Percentiles rank a stretch among this genome's conserved stretches.
These are phyloP conservation scores for Aspergillus fijiensis DNA, from an alignment of 2,329 filamentous ascomycete species.

Conservation along the genomic window DNA sequence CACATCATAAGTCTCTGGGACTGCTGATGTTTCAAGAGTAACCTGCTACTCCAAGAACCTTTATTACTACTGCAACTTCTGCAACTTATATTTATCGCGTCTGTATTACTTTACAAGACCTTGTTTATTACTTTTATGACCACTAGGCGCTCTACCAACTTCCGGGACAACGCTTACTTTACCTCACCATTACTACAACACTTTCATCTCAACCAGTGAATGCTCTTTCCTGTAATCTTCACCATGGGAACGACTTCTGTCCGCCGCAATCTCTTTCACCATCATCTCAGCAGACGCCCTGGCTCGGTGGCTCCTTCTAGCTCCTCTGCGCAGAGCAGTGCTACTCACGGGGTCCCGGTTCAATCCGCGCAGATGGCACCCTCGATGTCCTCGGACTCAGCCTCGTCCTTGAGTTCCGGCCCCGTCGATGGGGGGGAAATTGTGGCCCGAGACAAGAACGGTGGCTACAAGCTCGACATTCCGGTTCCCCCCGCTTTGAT, in stretches of 20 bases:
- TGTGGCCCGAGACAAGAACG: constrained; percentile 50
- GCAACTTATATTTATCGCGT: no score
- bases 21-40: no score
- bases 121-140: not conserved
- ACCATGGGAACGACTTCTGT: constrained; percentile 37
- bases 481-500: constrained; percentile 41
- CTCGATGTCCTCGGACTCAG: constrained; percentile 23
- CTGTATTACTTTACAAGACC: no score
- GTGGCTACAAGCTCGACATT: constrained; percentile 49
- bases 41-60: not conserved
- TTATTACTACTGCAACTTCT: not conserved
- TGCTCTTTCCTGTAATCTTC: not conserved
- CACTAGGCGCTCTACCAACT: not conserved
- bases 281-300: constrained; percentile 45
- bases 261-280: constrained; percentile 47
- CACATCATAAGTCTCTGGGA: no score
- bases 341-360: constrained; percentile 20
- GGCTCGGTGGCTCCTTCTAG: constrained; percentile 31
- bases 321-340: constrained; percentile 14
- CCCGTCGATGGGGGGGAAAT: constrained; percentile 46
- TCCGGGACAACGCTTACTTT: not conserved
- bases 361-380: constrained; percentile 26
- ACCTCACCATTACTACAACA: not conserved
- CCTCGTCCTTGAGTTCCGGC: constrained; percentile 21
- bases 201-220: not conserved